Base-by-base conservation (phyloP, 2,329 filamentous ascomycete genomes). In the Cercospora sp. region DNA sequence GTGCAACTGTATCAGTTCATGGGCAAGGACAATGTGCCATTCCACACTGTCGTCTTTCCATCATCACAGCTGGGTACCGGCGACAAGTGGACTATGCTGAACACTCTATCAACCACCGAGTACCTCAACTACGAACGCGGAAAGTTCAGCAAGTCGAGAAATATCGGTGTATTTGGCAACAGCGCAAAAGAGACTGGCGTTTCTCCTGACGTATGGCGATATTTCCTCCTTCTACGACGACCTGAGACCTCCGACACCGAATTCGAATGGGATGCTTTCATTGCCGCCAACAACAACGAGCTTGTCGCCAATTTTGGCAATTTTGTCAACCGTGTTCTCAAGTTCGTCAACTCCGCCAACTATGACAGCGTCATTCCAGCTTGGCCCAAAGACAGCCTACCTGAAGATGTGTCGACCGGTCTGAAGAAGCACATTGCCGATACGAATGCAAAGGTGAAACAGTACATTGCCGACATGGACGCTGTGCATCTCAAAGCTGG, bases 1-100 rank as follows among this genome's bases (percentile, higher is more conserved):
- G 93, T 97, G 59, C 87, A 90, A 77, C 87, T 97, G 12, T 97
- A 95, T 80, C 94, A 97, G 82, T 96, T 97, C 84, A 92, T 97
- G 88, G 94, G 94, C 81, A 97, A 97, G 79, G 91, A 94, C 79
- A 94, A 94, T 73, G 91, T 92, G 16, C 89, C 89, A 6, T 95
- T 94, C 84, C 93, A 97, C 82, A 91, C 91, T 55, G 91, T 97
- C 75, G 93, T 97, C 77, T 97, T 97, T 84, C 94, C 94, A 1
- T 91, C 88, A 31, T 93, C 90, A 51, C 91, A 97, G 79, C 85
- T 97, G 10, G 94, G 94, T 66, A 94, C 93, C 0, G 84, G 86
- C 55, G 90, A 97, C 74, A 89, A 90, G 71, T 97, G 94, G 94
- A 97, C 93, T 60, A 92, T 90, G 87, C 87, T 97, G 36, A 89